phyloP scores from a whole-genome alignment of 768 basidiomycete genomes.

The Suillus subalutaceus region DNA sequence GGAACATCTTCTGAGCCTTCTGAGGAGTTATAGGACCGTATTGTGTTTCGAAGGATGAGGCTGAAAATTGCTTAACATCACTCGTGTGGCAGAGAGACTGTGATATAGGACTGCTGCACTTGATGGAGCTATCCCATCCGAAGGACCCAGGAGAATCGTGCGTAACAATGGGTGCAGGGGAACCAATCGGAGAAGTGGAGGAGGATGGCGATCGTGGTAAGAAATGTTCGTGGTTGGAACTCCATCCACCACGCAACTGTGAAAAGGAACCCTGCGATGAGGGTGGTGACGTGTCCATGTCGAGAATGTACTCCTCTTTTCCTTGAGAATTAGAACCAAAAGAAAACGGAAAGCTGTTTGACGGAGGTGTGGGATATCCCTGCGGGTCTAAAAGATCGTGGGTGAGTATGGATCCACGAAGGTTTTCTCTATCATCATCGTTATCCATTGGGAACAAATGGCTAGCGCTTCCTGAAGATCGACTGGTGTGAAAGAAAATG shows the following conservation, averaged over 20 bases:
- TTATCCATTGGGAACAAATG: neutral
- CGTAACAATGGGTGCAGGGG: neutral
- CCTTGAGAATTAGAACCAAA: slow-evolving; percentile 15
- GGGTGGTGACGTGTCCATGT: slow-evolving; percentile 29
- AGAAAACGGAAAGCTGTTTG: slow-evolving; percentile 23
- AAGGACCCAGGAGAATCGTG: neutral
- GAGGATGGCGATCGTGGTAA: neutral
- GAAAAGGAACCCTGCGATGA: neutral
- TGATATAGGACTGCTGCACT: neutral
- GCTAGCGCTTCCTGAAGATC: neutral
- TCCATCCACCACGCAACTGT: neutral
- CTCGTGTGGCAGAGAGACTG: neutral
- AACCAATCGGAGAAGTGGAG: neutral
- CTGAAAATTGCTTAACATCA: neutral
- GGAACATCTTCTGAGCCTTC: neutral
- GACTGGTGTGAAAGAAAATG: neutral
- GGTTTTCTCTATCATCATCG: neutral
- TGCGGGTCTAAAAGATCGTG: neutral
- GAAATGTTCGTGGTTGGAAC: too few species aligned
- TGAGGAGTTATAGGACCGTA: neutral
- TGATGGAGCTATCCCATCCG: neutral
- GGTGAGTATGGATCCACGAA: neutral
- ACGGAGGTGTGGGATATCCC: slow-evolving; percentile 18
- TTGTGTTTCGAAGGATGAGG: neutral
- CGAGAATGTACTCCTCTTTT: slow-evolving; percentile 21